Base-by-base conservation (phyloP, 345 rosid genomes). In the Raphanus raphanistrum region DNA sequence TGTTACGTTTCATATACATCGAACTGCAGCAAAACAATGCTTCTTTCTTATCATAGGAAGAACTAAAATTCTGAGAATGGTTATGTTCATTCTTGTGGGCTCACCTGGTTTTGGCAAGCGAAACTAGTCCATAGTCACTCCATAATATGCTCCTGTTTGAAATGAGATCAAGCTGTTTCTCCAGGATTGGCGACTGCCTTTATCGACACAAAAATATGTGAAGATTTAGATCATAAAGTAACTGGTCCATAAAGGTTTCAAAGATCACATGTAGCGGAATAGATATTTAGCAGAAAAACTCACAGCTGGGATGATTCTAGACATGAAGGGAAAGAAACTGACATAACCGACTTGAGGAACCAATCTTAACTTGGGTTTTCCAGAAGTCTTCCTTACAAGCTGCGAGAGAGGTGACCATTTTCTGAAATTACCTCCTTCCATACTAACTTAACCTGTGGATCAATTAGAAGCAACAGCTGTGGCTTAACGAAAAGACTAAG, bases 341-440 rank as follows among this genome's bases (percentile, higher is more conserved):
- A 88, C 97, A 73, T 90, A 95, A 63, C 99, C 99, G 26, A 95
- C 72, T 61, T 92, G 97, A 73, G 97, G 98, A 82, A 91, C 98
- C 48, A 90, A 77, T 82, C 84, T 86, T 84, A 84, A 75, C 73
- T 84, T 82, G 6, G 98, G 97, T 74, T 29, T 85, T 73, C 82
- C 94, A 48, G 80, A 41, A 63, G 85, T 94, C 72, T 92, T 93
- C 63, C 92, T 88, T 33, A 92, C 87, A 76, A 92, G 89, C 84
- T 94, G 96, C 92, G 81, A 36, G 82, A 81, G 32, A 71, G 74
- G 71, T 94, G 72, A 78, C 85, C 79, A 75, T 86, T 90, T 75
- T 82, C 94, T 35, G 63, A 59, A 16, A 12, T 32, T 10, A 76
- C 85, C 80, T 87, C 96, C 85, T 88, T 92, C 97, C 97, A 90